phyloP scores from a whole-genome alignment of 805 yeast genomes.

The Grigorovia humatica region DNA sequence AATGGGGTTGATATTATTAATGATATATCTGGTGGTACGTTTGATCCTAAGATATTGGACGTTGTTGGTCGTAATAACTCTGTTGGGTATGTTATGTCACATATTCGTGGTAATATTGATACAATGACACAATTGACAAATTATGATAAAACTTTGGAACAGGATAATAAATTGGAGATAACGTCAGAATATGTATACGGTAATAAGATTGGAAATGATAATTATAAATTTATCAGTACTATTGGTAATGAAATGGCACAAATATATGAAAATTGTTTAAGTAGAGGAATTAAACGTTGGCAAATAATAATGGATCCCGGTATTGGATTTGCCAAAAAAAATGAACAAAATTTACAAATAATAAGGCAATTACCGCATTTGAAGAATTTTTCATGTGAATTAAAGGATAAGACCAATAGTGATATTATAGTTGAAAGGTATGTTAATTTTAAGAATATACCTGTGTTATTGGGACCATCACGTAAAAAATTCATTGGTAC shows the following conservation, averaged over 20 bases:
- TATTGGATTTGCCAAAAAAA: constrained; percentile 84
- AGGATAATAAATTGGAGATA: not conserved
- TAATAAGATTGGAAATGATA: not conserved
- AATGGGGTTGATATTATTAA: constrained; percentile 89
- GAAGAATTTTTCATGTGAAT: constrained; percentile 37
- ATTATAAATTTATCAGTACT: constrained; percentile 36
- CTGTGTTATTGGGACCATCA: constrained; percentile 77
- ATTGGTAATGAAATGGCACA: constrained; percentile 55
- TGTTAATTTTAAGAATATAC: constrained; percentile 33
- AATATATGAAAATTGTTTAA: constrained; percentile 46
- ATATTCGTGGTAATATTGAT: constrained; percentile 71
- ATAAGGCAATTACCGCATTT: constrained; percentile 40
- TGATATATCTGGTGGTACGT: constrained; percentile 75
- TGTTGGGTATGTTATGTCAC: constrained; percentile 74
- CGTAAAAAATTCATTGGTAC: constrained; percentile 80
- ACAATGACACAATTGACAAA: constrained; percentile 55
- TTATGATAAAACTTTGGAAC: constrained; percentile 33
- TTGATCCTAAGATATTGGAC: constrained; percentile 55
- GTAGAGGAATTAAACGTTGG: constrained; percentile 70
- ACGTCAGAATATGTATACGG: constrained; percentile 12
- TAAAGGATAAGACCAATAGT: not conserved
- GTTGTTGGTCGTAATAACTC: constrained; percentile 55
- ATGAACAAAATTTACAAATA: constrained; percentile 57
- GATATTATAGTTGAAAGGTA: constrained; percentile 1
- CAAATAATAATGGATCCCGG: constrained; percentile 93